Conservation (phyloP, 192 early-diverging fungal genomes). For the Coemansia sp. region DNA sequence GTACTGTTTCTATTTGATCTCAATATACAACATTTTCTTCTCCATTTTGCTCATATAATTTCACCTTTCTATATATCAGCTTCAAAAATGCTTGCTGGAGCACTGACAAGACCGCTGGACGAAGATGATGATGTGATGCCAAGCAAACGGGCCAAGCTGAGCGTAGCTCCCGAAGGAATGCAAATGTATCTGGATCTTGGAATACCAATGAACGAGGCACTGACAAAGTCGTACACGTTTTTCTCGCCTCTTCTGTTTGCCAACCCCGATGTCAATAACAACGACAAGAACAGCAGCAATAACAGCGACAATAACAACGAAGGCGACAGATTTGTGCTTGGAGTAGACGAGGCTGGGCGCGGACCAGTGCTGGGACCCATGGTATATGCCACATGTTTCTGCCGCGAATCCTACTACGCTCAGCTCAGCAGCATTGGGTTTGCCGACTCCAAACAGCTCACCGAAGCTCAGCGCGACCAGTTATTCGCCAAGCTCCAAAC, state of each 20-base stretch:
- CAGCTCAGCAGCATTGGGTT: conserved; percentile 75
- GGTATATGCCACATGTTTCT: conserved; percentile 94
- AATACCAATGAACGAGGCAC: conserved; percentile 25
- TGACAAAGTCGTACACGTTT: conserved; percentile 44
- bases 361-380: conserved; percentile 97
- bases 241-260: conserved; percentile 23
- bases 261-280: background rate
- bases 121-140: conserved; percentile 3
- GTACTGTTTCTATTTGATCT: no score
- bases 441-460: conserved; percentile 94
- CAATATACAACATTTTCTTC: background rate
- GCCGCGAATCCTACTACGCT: conserved; percentile 62
- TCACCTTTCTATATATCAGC: background rate
- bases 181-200: conserved; percentile 16
- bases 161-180: background rate
- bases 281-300: background rate
- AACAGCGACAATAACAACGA: background rate
- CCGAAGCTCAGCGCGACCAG: conserved; percentile 68
- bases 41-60: background rate
- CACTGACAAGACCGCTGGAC: conserved; percentile 2
- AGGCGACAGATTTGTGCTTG: conserved; percentile 62
- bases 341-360: conserved; percentile 96
- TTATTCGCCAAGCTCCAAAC: conserved; percentile 66
- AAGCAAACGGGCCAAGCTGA: conserved; percentile 17
- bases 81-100: background rate